phyloP scores from a whole-genome alignment of 164 flowering plant species.

The Dillenia suffruticosa region DNA sequence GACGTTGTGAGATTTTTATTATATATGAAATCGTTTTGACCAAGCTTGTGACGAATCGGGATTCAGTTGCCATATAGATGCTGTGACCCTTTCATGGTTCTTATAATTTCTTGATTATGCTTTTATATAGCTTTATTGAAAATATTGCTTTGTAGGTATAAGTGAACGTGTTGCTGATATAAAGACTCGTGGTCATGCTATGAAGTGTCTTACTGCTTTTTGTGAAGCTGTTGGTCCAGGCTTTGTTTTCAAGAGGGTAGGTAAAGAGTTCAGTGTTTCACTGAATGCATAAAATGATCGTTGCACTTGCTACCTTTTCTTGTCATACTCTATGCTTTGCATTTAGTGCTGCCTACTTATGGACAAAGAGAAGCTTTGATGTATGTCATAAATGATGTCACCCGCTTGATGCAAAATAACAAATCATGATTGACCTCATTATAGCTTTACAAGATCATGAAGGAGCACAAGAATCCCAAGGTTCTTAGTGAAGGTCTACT shows the following conservation, averaged over 20 bases:
- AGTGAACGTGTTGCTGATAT: conserved; percentile 97
- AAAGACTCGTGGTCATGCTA: conserved; percentile 88
- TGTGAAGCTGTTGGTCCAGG: conserved; percentile 98
- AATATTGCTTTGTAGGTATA: conserved; percentile 40
- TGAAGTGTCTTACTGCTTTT: conserved; percentile 92
- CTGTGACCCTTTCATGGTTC: neutral
- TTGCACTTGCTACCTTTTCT: conserved; percentile 1
- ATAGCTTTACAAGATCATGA: conserved; percentile 91
- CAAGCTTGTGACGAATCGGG: no score
- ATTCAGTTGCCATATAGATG: neutral
- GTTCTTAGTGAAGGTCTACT: conserved; percentile 93
- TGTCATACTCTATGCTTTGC: conserved; percentile 1
- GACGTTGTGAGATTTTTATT: no score
- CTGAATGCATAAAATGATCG: neutral
- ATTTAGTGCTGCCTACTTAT: neutral
- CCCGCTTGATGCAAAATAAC: neutral
- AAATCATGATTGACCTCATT: conserved; percentile 6
- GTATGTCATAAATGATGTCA: neutral
- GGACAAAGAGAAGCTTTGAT: no score
- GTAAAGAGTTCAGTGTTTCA: conserved; percentile 11
- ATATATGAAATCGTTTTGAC: no score
- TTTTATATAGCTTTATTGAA: neutral
- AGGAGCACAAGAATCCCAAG: conserved; percentile 99
- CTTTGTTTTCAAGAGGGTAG: conserved; percentile 91
- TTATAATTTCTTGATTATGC: neutral